Conservation (phyloP, 164 flowering plant genomes). For the Chimonanthus salicifolius region DNA sequence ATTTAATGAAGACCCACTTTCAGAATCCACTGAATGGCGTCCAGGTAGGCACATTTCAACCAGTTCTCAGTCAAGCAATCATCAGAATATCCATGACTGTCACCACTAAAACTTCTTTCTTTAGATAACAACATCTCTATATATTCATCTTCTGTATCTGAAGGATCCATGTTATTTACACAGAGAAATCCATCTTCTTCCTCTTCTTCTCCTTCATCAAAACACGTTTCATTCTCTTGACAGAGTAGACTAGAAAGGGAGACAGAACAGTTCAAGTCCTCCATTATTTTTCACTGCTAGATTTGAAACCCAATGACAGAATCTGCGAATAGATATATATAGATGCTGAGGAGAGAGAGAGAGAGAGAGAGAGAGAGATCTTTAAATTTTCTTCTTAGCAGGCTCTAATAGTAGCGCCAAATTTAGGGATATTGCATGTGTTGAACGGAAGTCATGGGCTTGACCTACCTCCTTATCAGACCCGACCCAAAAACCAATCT, state of each 20-base stretch:
- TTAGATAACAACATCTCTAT: slow-evolving; percentile 34
- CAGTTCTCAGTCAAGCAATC: slow-evolving; percentile 19
- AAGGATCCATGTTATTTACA: slow-evolving; percentile 7
- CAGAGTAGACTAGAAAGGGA: slow-evolving; percentile 46
- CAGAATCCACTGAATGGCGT: slow-evolving; percentile 60
- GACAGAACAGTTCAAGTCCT: slow-evolving; percentile 10
- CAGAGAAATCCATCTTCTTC: not conserved
- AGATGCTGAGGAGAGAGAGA: not conserved
- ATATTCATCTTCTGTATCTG: slow-evolving; percentile 47
- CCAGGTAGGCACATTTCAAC: slow-evolving; percentile 49
- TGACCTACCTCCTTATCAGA: not conserved
- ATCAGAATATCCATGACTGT: not conserved
- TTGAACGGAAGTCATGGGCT: no score
- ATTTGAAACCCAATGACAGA: not conserved
- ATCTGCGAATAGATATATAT: not conserved
- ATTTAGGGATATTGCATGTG: not conserved
- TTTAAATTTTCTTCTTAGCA: not conserved
- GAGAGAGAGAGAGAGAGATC: not conserved
- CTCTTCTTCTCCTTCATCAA: slow-evolving; percentile 16
- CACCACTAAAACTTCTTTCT: slow-evolving; percentile 25
- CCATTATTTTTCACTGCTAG: not conserved
- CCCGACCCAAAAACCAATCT: not conserved
- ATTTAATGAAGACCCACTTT: slow-evolving; percentile 32
- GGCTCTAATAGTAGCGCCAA: not conserved
- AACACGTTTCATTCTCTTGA: slow-evolving; percentile 34